Base-by-base conservation (phyloP, 148 eudicot genomes). In the Pharnaceum exiguum region DNA sequence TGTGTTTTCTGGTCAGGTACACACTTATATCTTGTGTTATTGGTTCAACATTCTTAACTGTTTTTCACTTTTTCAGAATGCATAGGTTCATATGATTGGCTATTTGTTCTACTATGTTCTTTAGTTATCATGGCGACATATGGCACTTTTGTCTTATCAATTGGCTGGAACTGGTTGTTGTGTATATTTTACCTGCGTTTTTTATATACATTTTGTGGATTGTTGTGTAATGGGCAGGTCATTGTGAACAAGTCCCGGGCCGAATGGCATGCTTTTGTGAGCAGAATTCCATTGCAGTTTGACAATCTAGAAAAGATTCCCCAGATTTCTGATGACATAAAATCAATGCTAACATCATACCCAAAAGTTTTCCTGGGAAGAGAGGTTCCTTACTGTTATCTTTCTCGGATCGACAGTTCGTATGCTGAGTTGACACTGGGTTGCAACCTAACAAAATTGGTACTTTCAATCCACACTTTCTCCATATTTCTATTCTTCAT, bases 241-340 rank as follows among this genome's bases (percentile, higher is more conserved):
- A 94, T 94, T 62, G 79, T 82, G 60, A 94, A 94, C 67, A 94
- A 94, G 78, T 94, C 99, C 24, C 79, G 95, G 46, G 99, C 95
- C 55, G 75, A 48, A 58, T 94, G 82, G 81, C 96, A 93, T 66
- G 78, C 86, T 35, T 71, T 84, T 59, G 42, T 72, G 49, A 79
- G 64, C 49, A 89, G 57, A 69, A 82, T 94, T 35, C 99, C 99
- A 23, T 48, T 94, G 50, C 87, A 69, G 27, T 69, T 71, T 59
- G 79, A 73, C 43, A 83, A 86, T 58, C 39, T 82, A 60, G 82
- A 77, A 19, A 86, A 75, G 80, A 64, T 94, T 72, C 78, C 96
- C 62, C 78, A 57, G 50, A 81, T 84, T 60, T 70, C 96, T 47
- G 83, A 77, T 48, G 87, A 76, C 54, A 89, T 94, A 65, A 84